Evolutionary conservation across 768 basidiomycete genomes (phyloP), one percentile per base, ranked within the genome.

Genomic region (Leccinum rimulosum): DNA sequence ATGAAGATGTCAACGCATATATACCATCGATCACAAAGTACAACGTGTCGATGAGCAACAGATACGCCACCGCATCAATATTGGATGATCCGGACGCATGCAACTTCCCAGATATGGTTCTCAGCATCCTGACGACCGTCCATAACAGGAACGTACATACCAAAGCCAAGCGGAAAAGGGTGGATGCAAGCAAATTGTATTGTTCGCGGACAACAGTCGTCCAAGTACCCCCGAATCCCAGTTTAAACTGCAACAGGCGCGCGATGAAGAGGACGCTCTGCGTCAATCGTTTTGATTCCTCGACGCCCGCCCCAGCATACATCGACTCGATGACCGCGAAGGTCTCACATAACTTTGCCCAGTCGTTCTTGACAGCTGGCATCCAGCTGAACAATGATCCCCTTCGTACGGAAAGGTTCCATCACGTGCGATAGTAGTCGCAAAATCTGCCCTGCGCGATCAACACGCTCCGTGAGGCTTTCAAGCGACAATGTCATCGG

Each of bases 21-120:
- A 58, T 64, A 90, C 91, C 91, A 66, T 93, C 91, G 31, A 88
- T 77, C 8, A 90, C 72, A 66, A 86, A 89, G 64, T 84, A 84
- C 1, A 89, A 73, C 3, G 91, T 92, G 74, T 93, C 91, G 27
- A 91, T 70, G 33, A 91, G 73, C 47, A 91, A 69, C 0, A 87
- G 80, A 72, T 85, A 91, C 50, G 82, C 75, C 47, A 85, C 77
- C 2, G 82, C 70, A 65, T 88, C 83, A 9, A 84, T 71, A 54
- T 78, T 62, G 4, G 63, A 74, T 45, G 76, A 73, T n/a, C 85
- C 83, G 6, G 79, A 72, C 12, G 81, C 82, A 58, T 84, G 81
- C 19, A 80, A 69, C 88, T 91, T 61, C 6, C 19, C 51, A 12
- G 55, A 11, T 19, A 19, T 19, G 4, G 25, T 27, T 17, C 49